A percentile compares a stretch with the other conserved stretches of the same genome.
These are phyloP conservation scores for Crithidia expoeki DNA, from an alignment of 208 protist species.

Conservation along the genomic window DNA sequence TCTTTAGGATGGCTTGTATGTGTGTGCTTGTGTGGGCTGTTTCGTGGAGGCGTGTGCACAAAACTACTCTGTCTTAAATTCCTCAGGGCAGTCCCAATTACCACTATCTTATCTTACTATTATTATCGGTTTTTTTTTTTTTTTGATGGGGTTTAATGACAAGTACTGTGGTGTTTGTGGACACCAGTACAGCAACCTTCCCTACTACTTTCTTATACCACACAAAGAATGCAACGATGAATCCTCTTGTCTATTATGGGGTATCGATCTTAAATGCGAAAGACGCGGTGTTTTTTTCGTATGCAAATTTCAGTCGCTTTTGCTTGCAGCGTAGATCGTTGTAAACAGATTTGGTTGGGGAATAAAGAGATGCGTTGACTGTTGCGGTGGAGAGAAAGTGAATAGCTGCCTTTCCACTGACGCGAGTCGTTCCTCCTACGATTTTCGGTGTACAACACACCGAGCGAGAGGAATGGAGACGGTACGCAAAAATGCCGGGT, in stretches of 20 bases:
- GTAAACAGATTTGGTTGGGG: background rate
- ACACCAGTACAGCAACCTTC: constrained; percentile 9
- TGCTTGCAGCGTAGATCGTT: no score
- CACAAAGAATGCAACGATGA: background rate
- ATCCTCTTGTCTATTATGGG: no score
- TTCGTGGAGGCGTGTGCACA: no score
- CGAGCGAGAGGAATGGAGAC: no score
- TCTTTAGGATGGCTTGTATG: background rate
- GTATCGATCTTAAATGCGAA: no score
- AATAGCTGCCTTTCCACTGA: no score
- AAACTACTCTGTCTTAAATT: background rate
- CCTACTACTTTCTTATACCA: background rate
- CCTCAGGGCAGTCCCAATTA: no score
- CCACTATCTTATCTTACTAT: background rate
- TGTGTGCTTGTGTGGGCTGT: background rate
- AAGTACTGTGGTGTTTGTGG: background rate
- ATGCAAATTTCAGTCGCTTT: no score
- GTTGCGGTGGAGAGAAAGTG: constrained; percentile 8
- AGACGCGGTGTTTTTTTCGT: background rate
- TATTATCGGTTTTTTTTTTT: background rate
- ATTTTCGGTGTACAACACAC: no score
- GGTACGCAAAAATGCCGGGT: no score
- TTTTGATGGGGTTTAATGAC: background rate
- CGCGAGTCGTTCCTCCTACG: no score
- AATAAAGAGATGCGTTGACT: no score